Base-by-base conservation (phyloP, 2,329 filamentous ascomycete genomes). In the Chrysoporthe cubensis region DNA sequence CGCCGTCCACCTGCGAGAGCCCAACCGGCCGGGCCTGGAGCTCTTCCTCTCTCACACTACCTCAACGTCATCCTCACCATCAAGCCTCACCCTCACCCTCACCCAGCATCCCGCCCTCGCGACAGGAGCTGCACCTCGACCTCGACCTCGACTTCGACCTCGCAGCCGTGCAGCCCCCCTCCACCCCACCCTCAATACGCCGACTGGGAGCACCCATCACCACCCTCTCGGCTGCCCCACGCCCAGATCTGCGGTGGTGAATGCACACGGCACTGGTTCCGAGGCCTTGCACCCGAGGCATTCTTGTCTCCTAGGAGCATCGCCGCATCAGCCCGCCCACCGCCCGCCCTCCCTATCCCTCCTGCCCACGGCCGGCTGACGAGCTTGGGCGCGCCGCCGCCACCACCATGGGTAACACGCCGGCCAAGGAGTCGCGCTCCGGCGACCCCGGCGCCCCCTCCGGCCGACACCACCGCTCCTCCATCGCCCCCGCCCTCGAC, bases 401-500 rank as follows among this genome's bases (percentile, higher is more conserved):
- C 57, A 54, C 57, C 48, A 66, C 42, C 66, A 79, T 79, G 78
- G 78, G 78, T 58, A 79, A 79, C 68, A 69, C 71, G 60, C 78
- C 71, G 70, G 77, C 77, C 44, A 79, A 76, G 66, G 78, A 79
- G 71, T 73, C 76, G 64, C 76, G 78, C 44, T 66, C 69, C 37
- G 72, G 73, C 54, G 74, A 76, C 69, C 69, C 67, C 42, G 58
- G 72, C 66, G 43, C 44, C 34, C 62, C 62, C 13, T 66, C 64
- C 18, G 72, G 74, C 40, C 74, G 74, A 50, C 50, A 67, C 54
- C 72, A 73, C 59, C 73, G 72, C 34, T 62, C 69, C 50, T 66
- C 69, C 58, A 66, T 68, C 62, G 64, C 63, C 21, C 65, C 62
- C 57, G 64, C 65, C 43, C 69, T 70, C 62, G 73, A 73, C 50